Evolutionary conservation across 179 eudicot species (phyloP).

Genomic region (Silene noctiflora): DNA sequence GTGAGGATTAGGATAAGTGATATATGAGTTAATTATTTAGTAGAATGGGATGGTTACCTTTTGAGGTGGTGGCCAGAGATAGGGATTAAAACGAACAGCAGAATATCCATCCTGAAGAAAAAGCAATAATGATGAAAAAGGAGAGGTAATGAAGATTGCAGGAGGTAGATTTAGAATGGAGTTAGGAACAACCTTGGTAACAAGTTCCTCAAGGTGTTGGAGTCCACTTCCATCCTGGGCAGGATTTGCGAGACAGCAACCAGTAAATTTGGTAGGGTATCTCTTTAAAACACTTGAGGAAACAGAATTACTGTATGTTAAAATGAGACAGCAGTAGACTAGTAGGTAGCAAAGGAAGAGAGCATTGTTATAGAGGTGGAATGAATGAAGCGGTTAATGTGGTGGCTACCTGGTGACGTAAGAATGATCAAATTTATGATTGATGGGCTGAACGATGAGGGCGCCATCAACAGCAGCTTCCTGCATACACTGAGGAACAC

Average conservation of each 20-base stretch:
- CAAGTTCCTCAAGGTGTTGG: constrained; percentile 63
- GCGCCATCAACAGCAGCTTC: constrained; percentile 90
- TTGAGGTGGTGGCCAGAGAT: constrained; percentile 84
- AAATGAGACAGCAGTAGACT: too few species aligned
- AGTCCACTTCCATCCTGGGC: constrained; percentile 79
- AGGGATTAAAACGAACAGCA: constrained; percentile 96
- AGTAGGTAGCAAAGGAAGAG: too few species aligned
- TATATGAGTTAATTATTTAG: too few species aligned
- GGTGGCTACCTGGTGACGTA: constrained; percentile 65
- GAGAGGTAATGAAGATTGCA: not conserved
- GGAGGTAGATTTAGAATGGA: not conserved
- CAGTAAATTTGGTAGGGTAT: constrained; percentile 73
- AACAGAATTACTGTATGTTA: too few species aligned
- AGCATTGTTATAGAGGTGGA: too few species aligned
- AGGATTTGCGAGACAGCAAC: constrained; percentile 95
- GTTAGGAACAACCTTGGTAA: constrained; percentile 45
- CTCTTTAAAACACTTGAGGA: constrained; percentile 59
- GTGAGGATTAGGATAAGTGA: too few species aligned
- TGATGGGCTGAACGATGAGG: constrained; percentile 84
- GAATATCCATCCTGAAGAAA: constrained; percentile 76
- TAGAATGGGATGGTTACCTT: constrained; percentile 51
- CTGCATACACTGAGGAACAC: constrained; percentile 55
- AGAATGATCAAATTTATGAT: constrained; percentile 87
- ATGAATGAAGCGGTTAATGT: too few species aligned
- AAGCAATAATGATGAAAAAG: constrained; percentile 15